Base-by-base conservation (phyloP, 2,329 filamentous ascomycete species). In the Aspergillus piperis region DNA sequence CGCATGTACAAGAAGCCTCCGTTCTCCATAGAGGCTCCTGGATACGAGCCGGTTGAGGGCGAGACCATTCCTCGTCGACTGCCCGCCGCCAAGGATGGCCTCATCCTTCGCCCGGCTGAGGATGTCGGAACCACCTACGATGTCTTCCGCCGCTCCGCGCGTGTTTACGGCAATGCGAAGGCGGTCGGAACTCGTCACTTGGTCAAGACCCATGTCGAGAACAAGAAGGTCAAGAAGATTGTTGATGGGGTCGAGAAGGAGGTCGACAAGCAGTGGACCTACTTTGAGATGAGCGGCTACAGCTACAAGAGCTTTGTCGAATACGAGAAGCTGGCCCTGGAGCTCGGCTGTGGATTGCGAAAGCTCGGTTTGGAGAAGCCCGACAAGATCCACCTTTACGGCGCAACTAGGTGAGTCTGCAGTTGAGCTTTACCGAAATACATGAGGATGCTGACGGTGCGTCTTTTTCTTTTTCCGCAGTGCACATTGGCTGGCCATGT, bases 211-310 rank as follows among this genome's bases (percentile, higher is more conserved):
- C 92, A 96, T 77, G 86, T 86, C 70, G 92, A 96, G 82, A 88
- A 85, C 68, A 96, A 94, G 82, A 95, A 92, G 84, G 81, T 96
- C 68, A 90, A 92, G 83, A 96, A 96, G 84, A 83, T 91, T 54
- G 81, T 96, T 60, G 90, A 96, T 71, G 92, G 92, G 67, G 84
- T 90, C 74, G 84, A 92, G 76, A 82, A 84, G 65, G 86, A 93
- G 79, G 86, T 95, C 36, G 90, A 96, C 64, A 96, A 96, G 86
- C 86, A 94, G 76, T 96, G 92, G 92, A 88, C 88, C 56, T 96
- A 88, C 78, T 96, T 91, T 68, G 92, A 96, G 83, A 86, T 96
- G 67, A 88, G 89, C 63, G 81, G 82, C 52, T 96, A 90, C 81
- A 82, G 84, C 48, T 96, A 88, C 81, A 82, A 89, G 72, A 91